Evolutionary conservation across 2,329 filamentous ascomycete genomes (phyloP).

Genomic region (Elsinoe batatas): DNA sequence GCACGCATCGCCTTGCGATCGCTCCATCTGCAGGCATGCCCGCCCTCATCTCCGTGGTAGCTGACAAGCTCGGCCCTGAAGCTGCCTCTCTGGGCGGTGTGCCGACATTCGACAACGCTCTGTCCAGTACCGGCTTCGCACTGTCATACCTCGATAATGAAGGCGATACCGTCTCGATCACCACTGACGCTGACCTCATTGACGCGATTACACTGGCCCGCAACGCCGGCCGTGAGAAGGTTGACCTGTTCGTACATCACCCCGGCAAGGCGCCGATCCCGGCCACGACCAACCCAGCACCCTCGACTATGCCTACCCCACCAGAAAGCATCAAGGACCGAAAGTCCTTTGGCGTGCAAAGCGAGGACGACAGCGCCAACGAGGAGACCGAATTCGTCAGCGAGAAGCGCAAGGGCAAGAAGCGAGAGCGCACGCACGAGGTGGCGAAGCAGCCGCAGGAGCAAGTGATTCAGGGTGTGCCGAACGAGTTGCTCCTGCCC

Average conservation of each 20-base stretch:
- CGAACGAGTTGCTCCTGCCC: conserved; percentile 85
- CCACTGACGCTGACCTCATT: conserved; percentile 82
- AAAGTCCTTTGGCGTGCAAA: conserved; percentile 36
- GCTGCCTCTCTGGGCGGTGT: conserved; percentile 73
- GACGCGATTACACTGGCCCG: conserved; percentile 82
- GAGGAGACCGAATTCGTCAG: conserved; percentile 30
- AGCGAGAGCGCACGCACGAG: conserved; percentile 20
- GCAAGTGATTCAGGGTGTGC: conserved; percentile 80
- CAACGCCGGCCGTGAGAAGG: conserved; percentile 72
- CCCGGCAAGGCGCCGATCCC: conserved; percentile 78
- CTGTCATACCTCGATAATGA: conserved; percentile 95
- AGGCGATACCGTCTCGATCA: conserved; percentile 93
- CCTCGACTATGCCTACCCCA: conserved; percentile 41
- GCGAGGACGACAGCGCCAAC: conserved; percentile 45
- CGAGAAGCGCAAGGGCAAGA: conserved; percentile 33
- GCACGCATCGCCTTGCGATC: conserved; percentile 86
- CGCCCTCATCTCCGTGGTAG: conserved; percentile 66
- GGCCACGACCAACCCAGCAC: conserved; percentile 50
- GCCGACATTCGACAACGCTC: conserved; percentile 58
- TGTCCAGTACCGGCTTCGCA: conserved; percentile 72
- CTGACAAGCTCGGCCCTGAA: conserved; percentile 75
- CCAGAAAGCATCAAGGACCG: conserved; percentile 43
- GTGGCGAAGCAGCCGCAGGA: conserved; percentile 47
- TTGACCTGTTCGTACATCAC: conserved; percentile 93
- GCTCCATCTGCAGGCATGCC: conserved; percentile 69